Base-by-base conservation (phyloP, 768 basidiomycete species). In the Amanita exitialis region DNA sequence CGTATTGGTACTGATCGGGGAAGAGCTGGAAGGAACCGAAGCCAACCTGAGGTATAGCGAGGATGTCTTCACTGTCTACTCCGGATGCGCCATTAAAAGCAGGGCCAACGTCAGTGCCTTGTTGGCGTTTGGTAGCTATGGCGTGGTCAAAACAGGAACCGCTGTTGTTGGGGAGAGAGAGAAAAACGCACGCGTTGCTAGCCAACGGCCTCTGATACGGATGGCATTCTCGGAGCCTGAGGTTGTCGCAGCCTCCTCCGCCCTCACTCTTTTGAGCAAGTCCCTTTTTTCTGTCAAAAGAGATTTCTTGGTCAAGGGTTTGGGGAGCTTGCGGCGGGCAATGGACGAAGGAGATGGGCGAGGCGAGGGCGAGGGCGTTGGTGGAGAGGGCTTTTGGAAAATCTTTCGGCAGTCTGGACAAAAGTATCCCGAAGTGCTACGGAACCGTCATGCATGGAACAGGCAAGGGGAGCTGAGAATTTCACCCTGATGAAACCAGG, bases 11-110 rank as follows among this genome's bases (percentile, higher is more conserved):
- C 61, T 86, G 84, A 58, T 86, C 82, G 16, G 84, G 83, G 73
- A 85, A 84, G 21, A 83, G 56, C 52, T 77, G 80, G 71, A 82
- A 82, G 15, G 78, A 69, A 28, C 71, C 66, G 56, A 82, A 83
- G 5, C 72, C 75, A 53, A 86, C 77, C 9, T 74, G 36, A 0
- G 78, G 77, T 51, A 80, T 79, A 54, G 64, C 76, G 49, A 72
- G 54, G 46, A 86, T 80, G 54, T 85, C 83, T 56, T 81, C 76
- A 50, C 75, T 78, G 60, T 86, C 83, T 16, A 85, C 79, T 30
- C 82, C 82, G 30, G 68, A 67, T n/a, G 78, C 71, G 1, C 84
- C 83, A 59, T 86, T 77, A 53, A 77, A 80, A 23, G 69, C 67
- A 20, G 82, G 58, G 23, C 80, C 79, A 30, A 74, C 54, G 38